phyloP scores from a whole-genome alignment of 2,329 filamentous ascomycete species.

The Alternaria incomplexa region DNA sequence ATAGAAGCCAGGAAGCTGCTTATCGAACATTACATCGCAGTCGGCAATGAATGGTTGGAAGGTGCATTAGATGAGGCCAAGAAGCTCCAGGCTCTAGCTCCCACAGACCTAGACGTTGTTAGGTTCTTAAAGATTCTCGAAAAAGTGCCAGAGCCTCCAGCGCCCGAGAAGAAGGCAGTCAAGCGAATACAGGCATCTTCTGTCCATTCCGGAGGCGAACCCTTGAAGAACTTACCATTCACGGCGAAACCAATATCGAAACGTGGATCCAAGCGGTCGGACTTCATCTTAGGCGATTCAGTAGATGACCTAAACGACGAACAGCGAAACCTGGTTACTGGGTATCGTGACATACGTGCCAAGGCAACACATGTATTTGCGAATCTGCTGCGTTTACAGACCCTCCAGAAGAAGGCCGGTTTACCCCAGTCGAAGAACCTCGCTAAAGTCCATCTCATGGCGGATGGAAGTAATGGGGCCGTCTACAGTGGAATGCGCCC shows the following conservation, averaged over 20 bases:
- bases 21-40: slow-evolving; percentile 40
- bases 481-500: neutral
- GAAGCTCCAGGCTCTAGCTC: slow-evolving; percentile 30
- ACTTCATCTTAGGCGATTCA: neutral
- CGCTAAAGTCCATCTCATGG: slow-evolving; percentile 26
- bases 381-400: slow-evolving; percentile 34
- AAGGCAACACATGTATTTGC: slow-evolving; percentile 29
- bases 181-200: neutral
- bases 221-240: slow-evolving; percentile 16
- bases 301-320: slow-evolving; percentile 28
- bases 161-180: slow-evolving; percentile 2
- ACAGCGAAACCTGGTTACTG: slow-evolving; percentile 29
- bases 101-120: slow-evolving; percentile 33
- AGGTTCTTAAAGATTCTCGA: slow-evolving; percentile 26
- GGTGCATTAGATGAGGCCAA: slow-evolving; percentile 38
- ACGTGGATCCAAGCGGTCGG: neutral
- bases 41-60: slow-evolving; percentile 38
- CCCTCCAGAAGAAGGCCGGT: slow-evolving; percentile 33
- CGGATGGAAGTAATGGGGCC: slow-evolving; percentile 10
- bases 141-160: slow-evolving; percentile 31
- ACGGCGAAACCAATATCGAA: slow-evolving; percentile 2
- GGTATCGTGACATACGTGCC: slow-evolving; percentile 31
- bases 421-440: slow-evolving; percentile 24
- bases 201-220: slow-evolving; percentile 12
- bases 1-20: slow-evolving; percentile 39